These are phyloP conservation scores for Phytophthora quininea DNA, from an alignment of 352 stramenopile genomes.

Conservation along the genomic window DNA sequence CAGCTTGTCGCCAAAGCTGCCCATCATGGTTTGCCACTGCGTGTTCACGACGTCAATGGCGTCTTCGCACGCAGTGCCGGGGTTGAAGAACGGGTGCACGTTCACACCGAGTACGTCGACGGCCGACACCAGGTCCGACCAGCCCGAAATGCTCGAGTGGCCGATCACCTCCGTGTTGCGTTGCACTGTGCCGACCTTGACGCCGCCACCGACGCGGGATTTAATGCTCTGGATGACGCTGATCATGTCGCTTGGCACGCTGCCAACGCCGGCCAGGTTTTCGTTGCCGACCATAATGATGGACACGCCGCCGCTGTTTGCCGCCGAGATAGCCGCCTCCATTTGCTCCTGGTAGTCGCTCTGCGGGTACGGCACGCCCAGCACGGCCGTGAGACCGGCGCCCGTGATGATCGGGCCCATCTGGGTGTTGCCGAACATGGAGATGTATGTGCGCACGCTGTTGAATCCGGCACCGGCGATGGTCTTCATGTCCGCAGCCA, in stretches of 20 bases:
- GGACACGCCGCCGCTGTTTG: constrained; percentile 48
- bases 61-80: constrained; percentile 31
- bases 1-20: constrained; percentile 53
- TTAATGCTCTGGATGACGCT: constrained; percentile 62
- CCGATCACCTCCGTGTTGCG: constrained; percentile 63
- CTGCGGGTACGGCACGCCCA: constrained; percentile 58
- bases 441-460: constrained; percentile 76
- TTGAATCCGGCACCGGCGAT: constrained; percentile 62
- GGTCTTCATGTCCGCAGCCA: constrained; percentile 50
- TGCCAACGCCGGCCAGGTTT: constrained; percentile 45
- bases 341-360: constrained; percentile 54
- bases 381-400: constrained; percentile 50
- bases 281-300: constrained; percentile 78
- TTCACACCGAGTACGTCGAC: constrained; percentile 62
- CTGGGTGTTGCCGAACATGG: constrained; percentile 53
- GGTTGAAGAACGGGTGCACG: constrained; percentile 67
- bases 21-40: constrained; percentile 58
- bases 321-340: constrained; percentile 44
- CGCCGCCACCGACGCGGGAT: constrained; percentile 34
- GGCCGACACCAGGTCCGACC: constrained; percentile 43
- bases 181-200: constrained; percentile 75
- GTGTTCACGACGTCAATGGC: constrained; percentile 54
- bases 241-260: constrained; percentile 49
- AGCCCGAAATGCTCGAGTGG: constrained; percentile 35
- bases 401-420: constrained; percentile 57